Base-by-base conservation (phyloP, 2,329 filamentous ascomycete genomes). In the Colletotrichum melonis region DNA sequence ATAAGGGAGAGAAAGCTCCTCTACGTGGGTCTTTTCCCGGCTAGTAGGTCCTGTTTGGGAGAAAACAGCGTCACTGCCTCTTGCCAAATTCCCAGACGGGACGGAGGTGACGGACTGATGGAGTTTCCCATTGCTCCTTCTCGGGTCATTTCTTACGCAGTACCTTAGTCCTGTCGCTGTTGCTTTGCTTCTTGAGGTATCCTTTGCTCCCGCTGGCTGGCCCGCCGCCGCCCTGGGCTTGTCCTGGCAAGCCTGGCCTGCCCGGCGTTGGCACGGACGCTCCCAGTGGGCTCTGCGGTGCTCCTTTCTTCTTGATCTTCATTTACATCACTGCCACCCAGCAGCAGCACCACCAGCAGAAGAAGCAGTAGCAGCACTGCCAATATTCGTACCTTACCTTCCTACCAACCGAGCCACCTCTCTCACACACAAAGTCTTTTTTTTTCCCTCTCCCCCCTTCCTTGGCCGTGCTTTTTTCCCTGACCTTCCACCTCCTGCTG, bases 241-340 rank as follows among this genome's bases (percentile, higher is more conserved):
- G 35, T 26, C 19, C 62, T 16, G 70, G 57, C 65, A 58, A 55
- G 32, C 32, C 32, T 16, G 70, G 57, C 57, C 65, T 59, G 57
- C 57, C 65, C 54, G 69, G 67, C 56, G 56, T 73, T 66, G 67
- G 71, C 71, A 71, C 71, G 71, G 71, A 73, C 71, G 60, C 67
- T 62, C 32, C 32, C 46, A 38, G 71, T 73, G 67, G 71, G 22
- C 71, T 70, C 67, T 66, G 30, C 46, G 32, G 67, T 70, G 70
- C 70, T 73, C 71, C 71, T 73, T 73, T 70, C 70, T 73, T 73
- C 69, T 69, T 54, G 32, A 74, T 74, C 72, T 72, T 72, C 68
- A 74, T 72, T 74, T 74, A 69, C 72, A 74, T 74, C 72, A 72
- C 69, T 71, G 42, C 28, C 64, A 63, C 63, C 52, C 57, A 59